Base-by-base conservation (phyloP, 495 filamentous ascomycete genomes). In the Aspergillus nidulans region DNA sequence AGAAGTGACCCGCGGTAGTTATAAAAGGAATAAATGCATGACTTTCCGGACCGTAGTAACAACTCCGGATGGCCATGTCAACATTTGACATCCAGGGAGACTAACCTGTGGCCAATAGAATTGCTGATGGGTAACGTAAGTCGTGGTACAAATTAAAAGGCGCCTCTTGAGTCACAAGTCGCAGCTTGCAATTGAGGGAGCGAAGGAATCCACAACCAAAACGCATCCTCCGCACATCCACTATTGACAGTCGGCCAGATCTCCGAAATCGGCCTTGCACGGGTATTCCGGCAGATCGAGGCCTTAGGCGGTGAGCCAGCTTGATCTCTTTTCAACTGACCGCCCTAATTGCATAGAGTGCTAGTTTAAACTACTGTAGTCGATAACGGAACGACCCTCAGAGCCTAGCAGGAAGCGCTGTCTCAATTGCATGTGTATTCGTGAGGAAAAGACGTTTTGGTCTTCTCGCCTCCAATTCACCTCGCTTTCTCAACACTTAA, bases 21-120 rank as follows among this genome's bases (percentile, higher is more conserved):
- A 34, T 34, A 34, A 7, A 34, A 12, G 8, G 66, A 55, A 18
- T 9, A 13, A 53, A 49, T 39, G n/a, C 30, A 59, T 61, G 60
- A 60, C 53, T 64, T 49, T 57, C 60, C 71, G 69, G 68, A 71
- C 63, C 58, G 44, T 53, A 46, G 55, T 18, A 39, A 60, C 58
- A 70, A 72, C 68, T 74, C 71, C 69, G 58, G 26, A 54, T 24
- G 9, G 23, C 8, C 13, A n/a, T 34, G 8, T 24, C n/a, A 24
- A 13, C 8, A n/a, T 12, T 26, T 30, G 44, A 50, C 20, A 24
- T 42, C 36, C 21, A 38, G 30, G 51, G 44, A 34, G 24, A 49
- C 25, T 18, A 44, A 41, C 39, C 53, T 49, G 32, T 9, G 6
- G 15, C 40, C 48, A 52, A 38, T 57, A 8, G 18, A 5, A 43